phyloP scores from a whole-genome alignment of 2,329 filamentous ascomycete species.

The Nigrospora osmanthi region DNA sequence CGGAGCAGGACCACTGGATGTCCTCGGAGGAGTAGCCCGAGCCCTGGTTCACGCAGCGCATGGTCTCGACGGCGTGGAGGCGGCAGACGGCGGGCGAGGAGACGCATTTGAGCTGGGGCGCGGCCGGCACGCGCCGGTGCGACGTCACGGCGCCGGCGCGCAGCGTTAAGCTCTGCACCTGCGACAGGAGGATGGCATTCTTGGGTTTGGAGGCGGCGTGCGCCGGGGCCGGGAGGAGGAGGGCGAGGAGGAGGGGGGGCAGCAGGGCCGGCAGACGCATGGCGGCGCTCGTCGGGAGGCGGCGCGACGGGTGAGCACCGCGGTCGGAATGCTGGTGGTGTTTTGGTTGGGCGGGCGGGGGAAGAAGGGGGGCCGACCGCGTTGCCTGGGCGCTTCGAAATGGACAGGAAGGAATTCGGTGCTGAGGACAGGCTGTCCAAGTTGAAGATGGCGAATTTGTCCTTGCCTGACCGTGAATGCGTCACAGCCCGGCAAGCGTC shows the following conservation, averaged over 20 bases:
- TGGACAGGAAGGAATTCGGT: too few species aligned
- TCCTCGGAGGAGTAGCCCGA: constrained; percentile 71
- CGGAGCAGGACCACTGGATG: constrained; percentile 84
- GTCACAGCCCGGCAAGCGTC: too few species aligned
- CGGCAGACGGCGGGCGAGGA: constrained; percentile 57
- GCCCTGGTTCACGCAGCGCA: constrained; percentile 87
- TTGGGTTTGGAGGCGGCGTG: constrained; percentile 24
- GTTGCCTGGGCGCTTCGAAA: too few species aligned
- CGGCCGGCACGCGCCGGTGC: constrained; percentile 65
- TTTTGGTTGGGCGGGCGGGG: too few species aligned
- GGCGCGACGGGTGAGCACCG: too few species aligned
- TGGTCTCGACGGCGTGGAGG: constrained; percentile 67
- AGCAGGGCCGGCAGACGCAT: constrained; percentile 1
- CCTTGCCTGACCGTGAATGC: too few species aligned
- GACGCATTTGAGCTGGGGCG: constrained; percentile 73
- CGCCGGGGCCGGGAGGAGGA: constrained; percentile 9
- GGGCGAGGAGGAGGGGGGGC: constrained; percentile 13
- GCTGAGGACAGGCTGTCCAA: too few species aligned
- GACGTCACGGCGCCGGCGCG: constrained; percentile 58
- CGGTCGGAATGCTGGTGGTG: too few species aligned
- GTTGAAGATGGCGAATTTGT: too few species aligned
- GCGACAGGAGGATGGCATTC: constrained; percentile 48
- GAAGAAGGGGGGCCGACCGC: too few species aligned
- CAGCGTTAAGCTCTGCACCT: constrained; percentile 72
- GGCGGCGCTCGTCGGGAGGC: too few species aligned